These are phyloP conservation scores for Acaromyces ingoldii DNA, from an alignment of 1,284 basidiomycete genomes.

Conservation along the genomic window DNA sequence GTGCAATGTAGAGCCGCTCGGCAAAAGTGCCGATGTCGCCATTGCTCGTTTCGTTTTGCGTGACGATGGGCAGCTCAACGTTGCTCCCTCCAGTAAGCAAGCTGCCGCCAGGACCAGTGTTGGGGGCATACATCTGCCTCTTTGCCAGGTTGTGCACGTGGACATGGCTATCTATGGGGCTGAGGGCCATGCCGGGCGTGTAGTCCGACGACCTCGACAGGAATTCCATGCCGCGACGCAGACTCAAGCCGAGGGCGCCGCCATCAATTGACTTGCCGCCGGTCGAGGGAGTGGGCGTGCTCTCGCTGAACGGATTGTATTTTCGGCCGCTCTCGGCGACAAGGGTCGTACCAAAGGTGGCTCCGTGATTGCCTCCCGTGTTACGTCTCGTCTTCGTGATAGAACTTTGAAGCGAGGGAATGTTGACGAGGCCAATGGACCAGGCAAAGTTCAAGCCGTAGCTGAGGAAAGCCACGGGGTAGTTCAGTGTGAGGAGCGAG, in stretches of 20 bases:
- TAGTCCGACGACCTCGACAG: neutral
- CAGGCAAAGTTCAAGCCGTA: conserved; percentile 83
- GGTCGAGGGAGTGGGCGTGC: neutral
- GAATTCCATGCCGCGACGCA: neutral
- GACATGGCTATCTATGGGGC: neutral
- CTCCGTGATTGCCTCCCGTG: conserved; percentile 63
- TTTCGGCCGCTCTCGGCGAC: conserved; percentile 28
- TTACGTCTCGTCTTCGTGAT: conserved; percentile 74
- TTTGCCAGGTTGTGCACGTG: conserved; percentile 5
- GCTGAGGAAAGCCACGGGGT: conserved; percentile 72
- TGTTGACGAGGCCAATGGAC: conserved; percentile 75
- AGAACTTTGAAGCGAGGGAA: conserved; percentile 65
- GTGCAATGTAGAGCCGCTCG: conserved; percentile 36
- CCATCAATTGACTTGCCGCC: neutral
- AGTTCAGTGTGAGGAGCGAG: conserved; percentile 76
- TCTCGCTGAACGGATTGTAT: conserved; percentile 27
- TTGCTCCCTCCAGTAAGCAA: conserved; percentile 16
- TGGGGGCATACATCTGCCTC: conserved; percentile 41
- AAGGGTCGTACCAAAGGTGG: conserved; percentile 24
- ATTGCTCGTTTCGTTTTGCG: conserved; percentile 16
- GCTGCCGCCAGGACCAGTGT: conserved; percentile 42
- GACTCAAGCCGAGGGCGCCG: neutral
- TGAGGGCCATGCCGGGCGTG: neutral
- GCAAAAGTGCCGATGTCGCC: conserved; percentile 35
- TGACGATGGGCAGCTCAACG: conserved; percentile 27